Evolutionary conservation across 2,329 filamentous ascomycete species (phyloP).

Genomic region (Lasiodiplodia sp.): DNA sequence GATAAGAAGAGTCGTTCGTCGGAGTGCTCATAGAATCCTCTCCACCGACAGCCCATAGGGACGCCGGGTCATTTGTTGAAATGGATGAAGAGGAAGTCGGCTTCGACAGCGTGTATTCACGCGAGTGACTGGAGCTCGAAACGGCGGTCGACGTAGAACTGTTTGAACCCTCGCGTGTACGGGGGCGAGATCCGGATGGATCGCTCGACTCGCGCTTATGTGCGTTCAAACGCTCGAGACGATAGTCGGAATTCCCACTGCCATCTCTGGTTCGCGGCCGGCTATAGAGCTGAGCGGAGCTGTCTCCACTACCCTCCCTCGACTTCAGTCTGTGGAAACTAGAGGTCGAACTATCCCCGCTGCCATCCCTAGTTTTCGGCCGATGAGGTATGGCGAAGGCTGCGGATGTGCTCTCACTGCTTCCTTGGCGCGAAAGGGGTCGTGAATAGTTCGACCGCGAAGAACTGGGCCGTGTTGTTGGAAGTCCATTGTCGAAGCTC

Average conservation of each 20-base stretch:
- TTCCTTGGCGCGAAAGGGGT: conserved; percentile 25
- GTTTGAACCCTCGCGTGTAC: conserved; percentile 23
- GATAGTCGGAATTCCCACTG: conserved; percentile 23
- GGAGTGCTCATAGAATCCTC: conserved; percentile 21
- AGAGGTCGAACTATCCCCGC: conserved; percentile 18
- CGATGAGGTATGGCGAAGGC: conserved; percentile 20
- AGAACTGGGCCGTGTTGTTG: conserved; percentile 18
- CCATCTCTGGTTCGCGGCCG: conserved; percentile 25
- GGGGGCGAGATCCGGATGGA: conserved; percentile 17
- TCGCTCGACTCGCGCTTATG: conserved; percentile 17
- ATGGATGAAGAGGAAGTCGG: conserved; percentile 17
- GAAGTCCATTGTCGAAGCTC: conserved; percentile 24
- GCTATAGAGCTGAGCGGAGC: conserved; percentile 14
- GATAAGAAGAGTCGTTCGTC: conserved; percentile 12
- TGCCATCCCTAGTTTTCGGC: conserved; percentile 24
- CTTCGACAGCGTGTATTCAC: conserved; percentile 19
- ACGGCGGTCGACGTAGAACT: conserved; percentile 17
- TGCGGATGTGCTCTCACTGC: conserved; percentile 17
- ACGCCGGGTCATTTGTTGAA: not conserved
- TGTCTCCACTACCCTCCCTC: conserved; percentile 26
- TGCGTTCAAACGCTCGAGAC: conserved; percentile 10
- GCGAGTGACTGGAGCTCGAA: conserved; percentile 18
- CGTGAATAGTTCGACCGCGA: conserved; percentile 22
- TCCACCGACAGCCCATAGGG: conserved; percentile 18
- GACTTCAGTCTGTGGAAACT: conserved; percentile 15